These are phyloP conservation scores for Fusarium sp. DNA, from an alignment of 2,329 filamentous ascomycete genomes.

Conservation along the genomic window DNA sequence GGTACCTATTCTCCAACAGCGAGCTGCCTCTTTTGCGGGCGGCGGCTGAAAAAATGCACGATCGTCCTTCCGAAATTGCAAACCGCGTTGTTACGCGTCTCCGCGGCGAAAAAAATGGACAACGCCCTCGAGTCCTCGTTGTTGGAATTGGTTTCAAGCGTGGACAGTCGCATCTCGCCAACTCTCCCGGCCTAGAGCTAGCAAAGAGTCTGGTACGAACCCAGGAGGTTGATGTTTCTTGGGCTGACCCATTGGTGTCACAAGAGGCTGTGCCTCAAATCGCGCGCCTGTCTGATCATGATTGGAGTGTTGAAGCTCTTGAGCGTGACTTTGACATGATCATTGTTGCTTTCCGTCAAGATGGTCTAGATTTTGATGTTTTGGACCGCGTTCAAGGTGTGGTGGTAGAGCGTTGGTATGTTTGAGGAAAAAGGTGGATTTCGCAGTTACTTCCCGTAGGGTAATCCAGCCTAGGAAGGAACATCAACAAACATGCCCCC, in stretches of 20 bases:
- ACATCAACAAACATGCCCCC: neutral
- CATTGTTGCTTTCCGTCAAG: slow-evolving; percentile 59
- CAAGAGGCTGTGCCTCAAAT: slow-evolving; percentile 59
- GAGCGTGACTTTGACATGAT: slow-evolving; percentile 57
- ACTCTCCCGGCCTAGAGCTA: slow-evolving; percentile 61
- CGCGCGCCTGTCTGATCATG: slow-evolving; percentile 51
- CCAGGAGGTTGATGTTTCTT: slow-evolving; percentile 57
- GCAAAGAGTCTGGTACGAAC: slow-evolving; percentile 54
- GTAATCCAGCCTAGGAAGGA: neutral
- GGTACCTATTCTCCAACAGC: slow-evolving; percentile 64
- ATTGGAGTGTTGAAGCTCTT: slow-evolving; percentile 56
- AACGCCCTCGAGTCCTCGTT: slow-evolving; percentile 55
- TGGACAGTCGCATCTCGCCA: slow-evolving; percentile 61
- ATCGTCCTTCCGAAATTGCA: slow-evolving; percentile 57
- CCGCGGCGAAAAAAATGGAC: slow-evolving; percentile 16
- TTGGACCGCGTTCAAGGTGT: slow-evolving; percentile 53
- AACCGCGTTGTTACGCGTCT: slow-evolving; percentile 53
- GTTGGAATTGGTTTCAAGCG: slow-evolving; percentile 65
- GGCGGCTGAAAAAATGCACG: slow-evolving; percentile 59
- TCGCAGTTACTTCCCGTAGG: neutral
- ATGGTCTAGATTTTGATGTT: slow-evolving; percentile 57
- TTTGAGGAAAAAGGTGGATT: neutral
- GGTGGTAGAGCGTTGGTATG: slow-evolving; percentile 57
- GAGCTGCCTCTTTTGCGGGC: slow-evolving; percentile 60
- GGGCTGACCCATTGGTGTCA: slow-evolving; percentile 59